A percentile compares a stretch with the other conserved stretches of the same genome.
Conservation (phyloP, 345 rosid species). For the Pelargonium nanum region DNA sequence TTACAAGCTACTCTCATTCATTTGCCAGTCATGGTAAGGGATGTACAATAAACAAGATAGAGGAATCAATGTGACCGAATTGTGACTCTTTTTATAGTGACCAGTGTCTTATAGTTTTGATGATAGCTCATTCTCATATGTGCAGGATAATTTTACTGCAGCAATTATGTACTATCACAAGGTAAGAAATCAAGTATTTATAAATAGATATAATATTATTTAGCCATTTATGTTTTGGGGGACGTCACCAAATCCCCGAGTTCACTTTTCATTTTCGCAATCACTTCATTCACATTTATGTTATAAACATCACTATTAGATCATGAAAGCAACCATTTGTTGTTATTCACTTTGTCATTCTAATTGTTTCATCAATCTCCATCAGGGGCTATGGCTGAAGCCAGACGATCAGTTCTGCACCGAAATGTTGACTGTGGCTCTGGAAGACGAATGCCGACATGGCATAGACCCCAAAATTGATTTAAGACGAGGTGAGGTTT, state of each 20-base stretch:
- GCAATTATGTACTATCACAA: constrained; percentile 83
- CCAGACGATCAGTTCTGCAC: constrained; percentile 81
- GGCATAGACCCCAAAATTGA: constrained; percentile 51
- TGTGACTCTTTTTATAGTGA: neutral
- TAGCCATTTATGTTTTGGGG: neutral
- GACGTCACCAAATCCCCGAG: too few relatives aligned
- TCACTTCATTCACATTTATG: neutral
- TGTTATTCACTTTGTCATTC: neutral
- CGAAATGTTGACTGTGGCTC: constrained; percentile 77
- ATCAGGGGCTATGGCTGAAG: constrained; percentile 74
- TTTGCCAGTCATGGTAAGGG: too few relatives aligned
- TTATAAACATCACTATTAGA: neutral
- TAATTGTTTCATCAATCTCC: neutral
- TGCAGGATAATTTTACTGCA: constrained; percentile 69
- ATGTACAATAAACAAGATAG: too few relatives aligned
- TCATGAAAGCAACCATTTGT: neutral
- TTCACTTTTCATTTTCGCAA: neutral
- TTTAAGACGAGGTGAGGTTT: constrained; percentile 20
- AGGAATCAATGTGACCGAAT: too few relatives aligned
- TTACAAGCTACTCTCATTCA: too few relatives aligned
- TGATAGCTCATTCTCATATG: constrained; percentile 5
- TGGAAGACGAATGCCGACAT: constrained; percentile 50
- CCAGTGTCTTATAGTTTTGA: neutral
- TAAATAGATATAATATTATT: neutral
- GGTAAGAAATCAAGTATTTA: constrained; percentile 34